phyloP scores from a whole-genome alignment of 2,329 filamentous ascomycete species.

The Nigrospora oryzae region DNA sequence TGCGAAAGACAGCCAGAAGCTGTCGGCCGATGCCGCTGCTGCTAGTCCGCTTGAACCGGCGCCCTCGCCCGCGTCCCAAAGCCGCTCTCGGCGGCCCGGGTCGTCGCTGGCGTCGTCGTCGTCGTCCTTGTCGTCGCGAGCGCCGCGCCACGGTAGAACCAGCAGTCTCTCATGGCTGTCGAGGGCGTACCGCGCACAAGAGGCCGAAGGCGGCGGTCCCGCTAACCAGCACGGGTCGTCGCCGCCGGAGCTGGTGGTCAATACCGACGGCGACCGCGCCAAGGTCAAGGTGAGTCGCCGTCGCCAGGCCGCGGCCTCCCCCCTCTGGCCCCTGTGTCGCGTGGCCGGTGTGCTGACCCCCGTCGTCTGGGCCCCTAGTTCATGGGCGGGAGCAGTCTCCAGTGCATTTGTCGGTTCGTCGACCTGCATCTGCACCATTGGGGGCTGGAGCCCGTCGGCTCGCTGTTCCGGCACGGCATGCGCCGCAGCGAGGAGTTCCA shows the following conservation, averaged over 20 bases:
- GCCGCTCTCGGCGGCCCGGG: neutral
- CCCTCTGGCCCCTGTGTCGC: no score
- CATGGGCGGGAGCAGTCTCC: conserved; percentile 10
- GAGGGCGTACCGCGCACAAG: conserved; percentile 3
- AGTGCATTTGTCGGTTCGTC: conserved; percentile 14
- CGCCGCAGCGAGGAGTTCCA: conserved; percentile 13
- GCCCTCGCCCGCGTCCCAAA: neutral
- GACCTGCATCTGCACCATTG: conserved; percentile 12
- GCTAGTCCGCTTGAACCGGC: neutral
- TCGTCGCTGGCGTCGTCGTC: neutral
- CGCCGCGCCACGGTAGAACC: no score
- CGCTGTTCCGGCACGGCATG: conserved; percentile 14
- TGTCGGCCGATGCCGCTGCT: neutral
- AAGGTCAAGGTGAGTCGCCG: conserved; percentile 4
- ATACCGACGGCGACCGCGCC: conserved; percentile 12
- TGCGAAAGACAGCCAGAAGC: conserved; percentile 5
- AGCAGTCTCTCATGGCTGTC: neutral
- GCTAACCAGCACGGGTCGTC: neutral
- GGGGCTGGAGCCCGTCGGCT: conserved; percentile 8
- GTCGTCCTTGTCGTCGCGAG: neutral
- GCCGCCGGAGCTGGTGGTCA: conserved; percentile 12
- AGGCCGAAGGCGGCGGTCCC: neutral
- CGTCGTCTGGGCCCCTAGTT: neutral
- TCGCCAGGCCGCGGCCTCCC: neutral
- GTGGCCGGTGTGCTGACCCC: neutral